Evolutionary conservation across 2,329 filamentous ascomycete species (phyloP), one percentile per base, ranked within the genome.

Genomic region (Aurifilum marmelostoma): DNA sequence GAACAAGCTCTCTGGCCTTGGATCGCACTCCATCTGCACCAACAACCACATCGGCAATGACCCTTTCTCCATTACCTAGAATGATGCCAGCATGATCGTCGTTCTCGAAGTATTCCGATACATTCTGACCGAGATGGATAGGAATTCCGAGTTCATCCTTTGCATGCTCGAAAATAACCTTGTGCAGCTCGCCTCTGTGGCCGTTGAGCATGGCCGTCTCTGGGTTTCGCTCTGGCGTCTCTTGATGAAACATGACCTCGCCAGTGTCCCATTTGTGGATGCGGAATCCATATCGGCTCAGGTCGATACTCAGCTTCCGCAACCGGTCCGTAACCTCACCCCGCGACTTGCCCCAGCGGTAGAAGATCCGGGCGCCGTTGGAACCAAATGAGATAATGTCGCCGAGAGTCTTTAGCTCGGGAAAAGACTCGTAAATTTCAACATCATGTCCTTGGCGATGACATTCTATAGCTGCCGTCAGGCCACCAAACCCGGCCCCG

Each of bases 311-410:
- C 9, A 88, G 75, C 1, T 79, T 76, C 32, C 82, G 81, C 78
- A 88, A 80, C 59, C 80, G 79, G 60, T 77, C 76, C 9, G 81
- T 79, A 12, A 89, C 80, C 43, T 79, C 76, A 41, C 86, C 84
- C 1, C 62, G 68, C 12, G 56, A 29, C 37, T 83, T 75, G 0
- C 78, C 79, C 88, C 88, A 91, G 3, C 88, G 83, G 65, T 84
- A 75, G 73, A 89, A 88, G 72, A 90, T 89, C 54, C 87, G 84
- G 0, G 87, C 86, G 16, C 82, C 86, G 72, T 90, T 90, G 62
- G 85, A 81, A 1, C 87, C 87, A 71, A 89, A 89, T 16, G 84
- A 86, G 71, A 89, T 89, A 71, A 89, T 88, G 77, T 89, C 86
- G 65, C 88, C 88, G 0, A 90, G 82, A 4, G 81, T 77, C 73